phyloP scores from a whole-genome alignment of 2,329 filamentous ascomycete species.

The Xylariaceae sp. region DNA sequence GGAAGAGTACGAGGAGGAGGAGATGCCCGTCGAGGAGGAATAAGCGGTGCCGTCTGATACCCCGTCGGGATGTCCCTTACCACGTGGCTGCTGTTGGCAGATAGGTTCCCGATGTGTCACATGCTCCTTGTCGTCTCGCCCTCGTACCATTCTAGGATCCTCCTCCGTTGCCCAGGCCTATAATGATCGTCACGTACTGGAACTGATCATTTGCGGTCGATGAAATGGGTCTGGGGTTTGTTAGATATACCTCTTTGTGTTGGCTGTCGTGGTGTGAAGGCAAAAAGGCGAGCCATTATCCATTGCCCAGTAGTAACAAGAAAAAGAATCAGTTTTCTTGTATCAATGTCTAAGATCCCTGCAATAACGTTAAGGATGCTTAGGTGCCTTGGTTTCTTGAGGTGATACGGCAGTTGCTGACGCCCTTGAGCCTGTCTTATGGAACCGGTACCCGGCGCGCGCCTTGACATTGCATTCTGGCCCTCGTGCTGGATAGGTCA shows the following conservation, averaged over 20 bases:
- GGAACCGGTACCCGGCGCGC: too few relatives aligned
- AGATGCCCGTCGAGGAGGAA: slow-evolving; percentile 68
- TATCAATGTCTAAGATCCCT: slow-evolving; percentile 13
- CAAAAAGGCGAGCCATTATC: slow-evolving; percentile 19
- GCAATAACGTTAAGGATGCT: background rate
- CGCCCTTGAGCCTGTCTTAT: too few relatives aligned
- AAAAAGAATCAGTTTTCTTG: slow-evolving; percentile 26
- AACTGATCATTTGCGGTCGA: slow-evolving; percentile 15
- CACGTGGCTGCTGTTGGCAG: background rate
- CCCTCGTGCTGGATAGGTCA: too few relatives aligned
- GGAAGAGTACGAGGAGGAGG: slow-evolving; percentile 92
- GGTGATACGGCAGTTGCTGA: too few relatives aligned
- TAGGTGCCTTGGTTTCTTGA: background rate
- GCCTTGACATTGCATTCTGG: too few relatives aligned
- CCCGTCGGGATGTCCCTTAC: background rate
- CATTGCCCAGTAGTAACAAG: slow-evolving; percentile 26
- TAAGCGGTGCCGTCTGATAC: slow-evolving; percentile 21
- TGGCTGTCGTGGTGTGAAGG: too few relatives aligned
- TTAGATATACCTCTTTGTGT: slow-evolving; percentile 28
- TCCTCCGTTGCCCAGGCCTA: slow-evolving; percentile 17
- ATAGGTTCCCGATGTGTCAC: slow-evolving; percentile 10
- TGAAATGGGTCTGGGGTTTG: slow-evolving; percentile 19
- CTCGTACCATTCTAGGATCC: slow-evolving; percentile 17
- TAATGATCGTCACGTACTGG: slow-evolving; percentile 20
- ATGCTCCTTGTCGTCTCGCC: slow-evolving; percentile 9